phyloP scores from a whole-genome alignment of 208 protist species.

The Crithidia sp. region DNA sequence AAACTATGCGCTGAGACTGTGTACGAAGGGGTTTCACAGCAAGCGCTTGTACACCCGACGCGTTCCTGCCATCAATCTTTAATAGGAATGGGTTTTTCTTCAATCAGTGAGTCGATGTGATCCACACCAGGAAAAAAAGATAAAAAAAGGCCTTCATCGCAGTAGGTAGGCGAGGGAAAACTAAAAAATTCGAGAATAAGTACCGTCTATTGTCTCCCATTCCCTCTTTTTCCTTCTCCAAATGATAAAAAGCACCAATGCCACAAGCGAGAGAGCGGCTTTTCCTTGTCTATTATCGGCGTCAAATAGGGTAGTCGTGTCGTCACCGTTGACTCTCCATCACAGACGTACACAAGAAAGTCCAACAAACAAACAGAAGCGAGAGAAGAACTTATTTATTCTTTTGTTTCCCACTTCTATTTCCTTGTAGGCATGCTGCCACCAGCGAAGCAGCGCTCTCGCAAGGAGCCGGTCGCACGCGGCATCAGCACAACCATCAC shows the following conservation, averaged over 20 bases:
- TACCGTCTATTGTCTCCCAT: background rate
- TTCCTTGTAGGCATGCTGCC: background rate
- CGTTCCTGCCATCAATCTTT: no score
- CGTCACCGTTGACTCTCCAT: no score
- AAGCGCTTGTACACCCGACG: no score
- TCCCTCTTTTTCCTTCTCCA: background rate
- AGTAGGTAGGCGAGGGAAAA: no score
- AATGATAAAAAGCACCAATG: background rate
- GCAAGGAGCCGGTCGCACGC: background rate
- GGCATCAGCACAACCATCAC: background rate
- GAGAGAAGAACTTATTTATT: background rate
- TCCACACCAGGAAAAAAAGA: background rate
- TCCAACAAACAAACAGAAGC: background rate
- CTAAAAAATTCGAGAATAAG: no score
- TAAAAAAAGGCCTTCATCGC: slow-evolving; percentile 3
- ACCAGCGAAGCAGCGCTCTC: background rate
- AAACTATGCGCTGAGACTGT: no score
- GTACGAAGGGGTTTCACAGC: no score
- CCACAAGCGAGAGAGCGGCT: background rate
- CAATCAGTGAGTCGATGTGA: no score
- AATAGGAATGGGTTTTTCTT: no score
- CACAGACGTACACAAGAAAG: background rate
- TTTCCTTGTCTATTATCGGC: background rate
- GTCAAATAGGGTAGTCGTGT: no score
- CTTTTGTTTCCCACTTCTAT: background rate